Evolutionary conservation across 306 rosid species (phyloP).

Genomic region (Acacia confusa): DNA sequence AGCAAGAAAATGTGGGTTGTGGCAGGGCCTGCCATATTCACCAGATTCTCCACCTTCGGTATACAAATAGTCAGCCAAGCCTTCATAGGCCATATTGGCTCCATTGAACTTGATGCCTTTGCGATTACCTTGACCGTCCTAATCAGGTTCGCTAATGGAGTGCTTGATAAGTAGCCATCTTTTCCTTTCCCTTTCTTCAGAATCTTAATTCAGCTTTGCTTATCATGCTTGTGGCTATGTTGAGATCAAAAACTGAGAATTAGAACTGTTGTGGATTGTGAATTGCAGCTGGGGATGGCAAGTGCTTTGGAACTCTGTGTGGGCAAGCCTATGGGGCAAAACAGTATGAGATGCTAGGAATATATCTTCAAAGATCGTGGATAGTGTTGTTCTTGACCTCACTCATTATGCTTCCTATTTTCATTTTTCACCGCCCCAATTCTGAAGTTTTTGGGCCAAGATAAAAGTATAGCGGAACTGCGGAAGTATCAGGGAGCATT

Average conservation of each 20-base stretch:
- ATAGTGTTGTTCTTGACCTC: conserved; percentile 34
- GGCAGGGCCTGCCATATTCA: conserved; percentile 53
- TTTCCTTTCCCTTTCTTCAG: neutral
- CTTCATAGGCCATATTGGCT: conserved; percentile 50
- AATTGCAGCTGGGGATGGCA: conserved; percentile 59
- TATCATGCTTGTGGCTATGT: neutral
- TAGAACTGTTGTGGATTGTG: neutral
- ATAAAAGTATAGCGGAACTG: conserved; percentile 21
- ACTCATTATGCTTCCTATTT: conserved; percentile 38
- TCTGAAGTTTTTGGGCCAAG: conserved; percentile 47
- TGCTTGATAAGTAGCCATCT: conserved; percentile 33
- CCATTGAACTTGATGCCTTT: conserved; percentile 44
- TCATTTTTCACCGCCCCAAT: conserved; percentile 46
- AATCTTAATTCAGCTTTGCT: neutral
- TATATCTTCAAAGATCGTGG: conserved; percentile 67
- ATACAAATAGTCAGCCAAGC: conserved; percentile 40
- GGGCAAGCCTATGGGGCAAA: conserved; percentile 67
- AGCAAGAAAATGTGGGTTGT: conserved; percentile 49
- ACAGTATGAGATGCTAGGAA: conserved; percentile 49
- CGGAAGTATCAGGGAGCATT: conserved; percentile 39
- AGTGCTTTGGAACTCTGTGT: conserved; percentile 62
- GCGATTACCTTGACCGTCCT: conserved; percentile 43
- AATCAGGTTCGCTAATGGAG: conserved; percentile 37
- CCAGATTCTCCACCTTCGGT: conserved; percentile 48
- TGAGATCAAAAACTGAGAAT: neutral